Percentiles rank a stretch among this genome's conserved stretches.
Evolutionary conservation across 352 stramenopile genomes (phyloP).

Genomic region (Elongisporangium prolatum): DNA sequence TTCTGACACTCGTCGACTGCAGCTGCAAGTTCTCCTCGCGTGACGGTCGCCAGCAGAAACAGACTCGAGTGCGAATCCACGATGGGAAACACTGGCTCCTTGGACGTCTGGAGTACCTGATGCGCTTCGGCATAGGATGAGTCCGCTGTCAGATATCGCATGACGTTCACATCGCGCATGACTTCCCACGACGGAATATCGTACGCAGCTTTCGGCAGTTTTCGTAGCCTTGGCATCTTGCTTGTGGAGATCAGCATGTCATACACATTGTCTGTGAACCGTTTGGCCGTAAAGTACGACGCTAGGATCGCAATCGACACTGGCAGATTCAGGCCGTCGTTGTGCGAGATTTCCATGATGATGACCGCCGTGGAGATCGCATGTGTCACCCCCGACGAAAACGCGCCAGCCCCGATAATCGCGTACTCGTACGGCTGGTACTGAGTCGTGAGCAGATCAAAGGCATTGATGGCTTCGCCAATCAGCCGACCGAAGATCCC

Average conservation of each 20-base stretch:
- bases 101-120: slow-evolving; percentile 36
- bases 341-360: slow-evolving; percentile 91
- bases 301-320: slow-evolving; percentile 86
- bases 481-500: slow-evolving; percentile 80
- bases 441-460: slow-evolving; percentile 47
- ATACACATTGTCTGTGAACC: slow-evolving; percentile 91
- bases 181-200: slow-evolving; percentile 82
- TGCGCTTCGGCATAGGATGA: slow-evolving; percentile 64
- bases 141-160: slow-evolving; percentile 58
- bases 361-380: slow-evolving; percentile 92
- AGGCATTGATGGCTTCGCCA: slow-evolving; percentile 66
- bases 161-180: slow-evolving; percentile 72
- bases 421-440: slow-evolving; percentile 91
- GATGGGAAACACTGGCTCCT: slow-evolving; percentile 70
- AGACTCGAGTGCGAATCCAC: slow-evolving; percentile 58
- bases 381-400: slow-evolving; percentile 90
- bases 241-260: slow-evolving; percentile 86
- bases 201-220: slow-evolving; percentile 81
- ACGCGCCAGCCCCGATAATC: slow-evolving; percentile 89
- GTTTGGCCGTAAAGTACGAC: slow-evolving; percentile 87
- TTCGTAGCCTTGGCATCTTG: slow-evolving; percentile 67
- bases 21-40: slow-evolving; percentile 36
- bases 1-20: slow-evolving; percentile 57
- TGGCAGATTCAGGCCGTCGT: slow-evolving; percentile 80
- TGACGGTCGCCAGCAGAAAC: slow-evolving; percentile 71